Base-by-base conservation (phyloP, 257 asterid genomes). In the Voacanga thouarsii region DNA sequence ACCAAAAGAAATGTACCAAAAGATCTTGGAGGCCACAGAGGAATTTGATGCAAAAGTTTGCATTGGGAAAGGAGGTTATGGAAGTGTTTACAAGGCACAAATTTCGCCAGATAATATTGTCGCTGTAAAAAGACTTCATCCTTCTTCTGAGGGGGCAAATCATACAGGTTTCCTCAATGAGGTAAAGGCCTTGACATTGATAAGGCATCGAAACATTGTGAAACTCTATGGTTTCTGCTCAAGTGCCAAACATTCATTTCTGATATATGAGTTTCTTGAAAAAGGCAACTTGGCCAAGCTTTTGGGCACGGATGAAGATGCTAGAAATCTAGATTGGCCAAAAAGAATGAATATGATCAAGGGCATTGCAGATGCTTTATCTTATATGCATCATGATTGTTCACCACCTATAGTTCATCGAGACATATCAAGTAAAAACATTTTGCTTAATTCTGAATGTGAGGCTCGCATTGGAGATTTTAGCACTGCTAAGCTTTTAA, bases 351-450 rank as follows among this genome's bases (percentile, higher is more conserved):
- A 33, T 33, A 33, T 33, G 37, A 33, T 33, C 37, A 33, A 33
- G 37, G 37, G 37, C 37, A 33, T 33, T 33, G 37, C 37, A 1
- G 37, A 33, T 33, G 37, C 37, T 33, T 33, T 33, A 33, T 33
- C 37, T 33, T 33, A 33, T 2, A 33, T 33, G 37, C 37, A 33
- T 33, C 37, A 33, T 33, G 37, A 33, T 33, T 33, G 37, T 33
- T 33, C 37, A 33, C 37, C 88, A 78, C 83, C 85, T 33, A 80
- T 87, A 14, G 64, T 87, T 71, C 90, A 87, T 37, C 72, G 79
- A n/a, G 89, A 83, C 56, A 75, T 83, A 76, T 83, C 89, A 19
- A 85, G 85, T 79, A 86, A 86, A 79, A 86, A 86, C 57, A 85
- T 33, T 33, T 33, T 33, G 37, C 37, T 33, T 33, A 2, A 33